Evolutionary conservation across 2,329 filamentous ascomycete species (phyloP), one percentile per base, ranked within the genome.

Genomic region (Epicoccum sorghinum): DNA sequence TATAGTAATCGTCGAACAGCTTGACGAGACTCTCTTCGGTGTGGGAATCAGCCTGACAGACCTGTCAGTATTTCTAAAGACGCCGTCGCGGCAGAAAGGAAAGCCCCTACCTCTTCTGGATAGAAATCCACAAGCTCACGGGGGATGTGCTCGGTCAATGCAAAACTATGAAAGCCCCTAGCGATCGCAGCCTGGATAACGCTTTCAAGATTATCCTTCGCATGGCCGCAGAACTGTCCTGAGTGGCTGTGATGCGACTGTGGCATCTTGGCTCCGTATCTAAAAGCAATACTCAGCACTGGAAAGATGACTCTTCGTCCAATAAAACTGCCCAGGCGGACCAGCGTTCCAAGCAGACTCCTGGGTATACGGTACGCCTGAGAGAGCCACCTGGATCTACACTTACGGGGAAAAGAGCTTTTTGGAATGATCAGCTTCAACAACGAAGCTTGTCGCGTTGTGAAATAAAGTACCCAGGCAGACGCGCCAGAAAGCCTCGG

Each of bases 171-270:
- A 83, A 96, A 95, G 38, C 89, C 88, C 57, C 89, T 82, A 42
- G 82, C 76, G 63, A 98, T 91, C 61, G 93, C 93, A 10, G 87
- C 84, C 69, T 87, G 84, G 65, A 98, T 80, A 43, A 98, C 85
- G 61, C 91, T 87, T 74, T 98, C 93, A 8, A 99, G 84, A 18
- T 86, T 83, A 72, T 96, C 86, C 71, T 89, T 86, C 45, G 95
- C 95, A 79, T 99, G 95, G 5, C 66, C 67, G 79, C 95, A 99
- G 80, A 99, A 99, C 74, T 99, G 91, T 60, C 95, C 95, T 33
- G 95, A 98, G 78, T 99, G 95, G 70, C 91, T 96, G 77, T 99
- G 95, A 81, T 98, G 96, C 4, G 95, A 96, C 79, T 96, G 96
- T 1, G 93, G 93, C 95, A 98, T 98, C 47, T 48, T 23, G 8